Percentiles rank a stretch among this genome's conserved stretches.
These are phyloP conservation scores for Gonium pectorale DNA, from an alignment of 139 green algal genomes.

Conservation along the genomic window DNA sequence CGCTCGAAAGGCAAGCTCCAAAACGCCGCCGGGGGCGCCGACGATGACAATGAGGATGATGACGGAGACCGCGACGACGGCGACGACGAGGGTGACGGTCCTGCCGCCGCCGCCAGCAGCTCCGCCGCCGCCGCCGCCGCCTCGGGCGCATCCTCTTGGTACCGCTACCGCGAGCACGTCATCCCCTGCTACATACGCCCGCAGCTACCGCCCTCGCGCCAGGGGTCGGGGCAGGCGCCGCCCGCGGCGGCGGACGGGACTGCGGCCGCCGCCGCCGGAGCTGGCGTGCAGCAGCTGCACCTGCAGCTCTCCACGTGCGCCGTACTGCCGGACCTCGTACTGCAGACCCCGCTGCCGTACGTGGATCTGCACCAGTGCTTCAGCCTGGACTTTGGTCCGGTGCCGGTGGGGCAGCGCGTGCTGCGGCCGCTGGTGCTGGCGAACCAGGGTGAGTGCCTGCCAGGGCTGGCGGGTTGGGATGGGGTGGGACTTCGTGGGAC, in stretches of 20 bases:
- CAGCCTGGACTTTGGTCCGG: conserved; percentile 67
- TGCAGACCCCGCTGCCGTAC: conserved; percentile 42
- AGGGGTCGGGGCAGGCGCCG: background rate
- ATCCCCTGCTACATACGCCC: conserved; percentile 61
- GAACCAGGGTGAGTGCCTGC: conserved; percentile 65
- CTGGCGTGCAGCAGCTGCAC: conserved; percentile 54
- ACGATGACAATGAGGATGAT: background rate
- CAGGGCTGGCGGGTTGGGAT: too few relatives aligned
- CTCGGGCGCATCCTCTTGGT: conserved; percentile 37
- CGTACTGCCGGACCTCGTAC: conserved; percentile 64
- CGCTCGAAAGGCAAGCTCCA: background rate
- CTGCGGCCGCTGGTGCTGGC: conserved; percentile 52
- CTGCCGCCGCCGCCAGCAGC: background rate
- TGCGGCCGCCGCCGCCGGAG: background rate
- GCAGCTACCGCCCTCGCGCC: background rate
- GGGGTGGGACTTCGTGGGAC: too few relatives aligned
- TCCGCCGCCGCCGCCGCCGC: background rate
- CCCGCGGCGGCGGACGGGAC: background rate
- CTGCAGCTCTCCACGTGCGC: conserved; percentile 64
- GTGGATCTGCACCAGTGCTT: conserved; percentile 43
- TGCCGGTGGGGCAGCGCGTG: conserved; percentile 70
- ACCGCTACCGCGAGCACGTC: conserved; percentile 49
- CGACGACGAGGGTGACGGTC: background rate
- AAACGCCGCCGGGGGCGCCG: too few relatives aligned
- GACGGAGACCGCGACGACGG: background rate